A percentile compares a stretch with the other conserved stretches of the same genome.
Conservation (phyloP, 2,329 filamentous ascomycete species). For the Penicillium palitans region DNA sequence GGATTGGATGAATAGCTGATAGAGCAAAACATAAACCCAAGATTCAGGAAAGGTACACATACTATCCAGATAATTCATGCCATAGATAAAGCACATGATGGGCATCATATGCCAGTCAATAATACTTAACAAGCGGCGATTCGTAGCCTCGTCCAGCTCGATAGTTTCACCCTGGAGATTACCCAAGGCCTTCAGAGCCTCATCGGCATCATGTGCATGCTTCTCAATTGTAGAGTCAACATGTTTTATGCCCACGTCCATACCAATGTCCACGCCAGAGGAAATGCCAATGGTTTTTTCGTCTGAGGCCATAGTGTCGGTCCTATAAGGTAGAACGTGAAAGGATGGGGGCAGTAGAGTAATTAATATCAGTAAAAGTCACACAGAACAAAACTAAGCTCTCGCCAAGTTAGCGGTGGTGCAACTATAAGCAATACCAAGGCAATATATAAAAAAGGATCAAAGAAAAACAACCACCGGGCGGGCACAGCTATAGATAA, state of each 20-base stretch:
- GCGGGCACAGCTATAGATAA: constrained; percentile 1
- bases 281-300: constrained; percentile 44
- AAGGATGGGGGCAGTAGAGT: too few species aligned
- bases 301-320: constrained; percentile 20
- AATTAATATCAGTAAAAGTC: neutral
- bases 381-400: neutral
- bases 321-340: neutral
- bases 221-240: constrained; percentile 45
- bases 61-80: constrained; percentile 59
- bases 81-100: constrained; percentile 59
- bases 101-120: constrained; percentile 66
- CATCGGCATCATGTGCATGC: constrained; percentile 60
- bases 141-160: constrained; percentile 57
- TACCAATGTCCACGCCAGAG: constrained; percentile 21
- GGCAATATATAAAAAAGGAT: neutral
- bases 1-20: neutral
- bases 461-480: neutral
- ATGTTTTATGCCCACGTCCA: constrained; percentile 26
- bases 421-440: neutral
- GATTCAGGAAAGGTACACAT: constrained; percentile 13
- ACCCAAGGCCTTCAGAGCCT: constrained; percentile 59
- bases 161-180: constrained; percentile 52
- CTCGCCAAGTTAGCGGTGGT: neutral
- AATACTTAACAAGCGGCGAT: constrained; percentile 58
- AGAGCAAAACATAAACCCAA: neutral